These are phyloP conservation scores for Neurospora sp. DNA, from an alignment of 2,329 filamentous ascomycete genomes.

Conservation along the genomic window DNA sequence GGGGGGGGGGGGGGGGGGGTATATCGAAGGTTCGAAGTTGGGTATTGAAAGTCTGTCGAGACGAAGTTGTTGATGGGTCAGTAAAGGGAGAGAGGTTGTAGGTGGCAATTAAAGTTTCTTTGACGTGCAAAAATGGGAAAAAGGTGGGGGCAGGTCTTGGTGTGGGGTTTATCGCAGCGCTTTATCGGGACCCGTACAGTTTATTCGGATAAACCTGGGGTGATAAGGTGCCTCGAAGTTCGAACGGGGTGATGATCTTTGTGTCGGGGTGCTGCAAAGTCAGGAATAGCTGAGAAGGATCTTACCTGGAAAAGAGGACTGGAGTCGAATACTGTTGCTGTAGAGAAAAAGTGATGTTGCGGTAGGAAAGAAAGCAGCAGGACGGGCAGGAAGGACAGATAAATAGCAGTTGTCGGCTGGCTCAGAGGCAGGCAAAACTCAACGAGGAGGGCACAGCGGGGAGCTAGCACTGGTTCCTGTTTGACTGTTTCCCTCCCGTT, in stretches of 20 bases:
- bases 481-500: slow-evolving; percentile 4
- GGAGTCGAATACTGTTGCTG: neutral
- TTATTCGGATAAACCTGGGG: neutral
- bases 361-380: neutral
- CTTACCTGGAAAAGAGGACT: neutral
- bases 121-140: slow-evolving; percentile 3
- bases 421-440: neutral
- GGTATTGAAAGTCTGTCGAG: slow-evolving; percentile 6
- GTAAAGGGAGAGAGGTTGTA: slow-evolving; percentile 11
- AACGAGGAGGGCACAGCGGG: neutral
- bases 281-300: neutral
- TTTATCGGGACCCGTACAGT: neutral
- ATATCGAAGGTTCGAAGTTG: slow-evolving; percentile 4
- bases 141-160: slow-evolving; percentile 10
- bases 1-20: neutral
- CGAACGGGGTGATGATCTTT: neutral
- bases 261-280: neutral
- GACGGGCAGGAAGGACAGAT: neutral
- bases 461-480: neutral
- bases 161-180: slow-evolving; percentile 12
- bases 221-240: neutral
- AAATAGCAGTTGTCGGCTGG: neutral
- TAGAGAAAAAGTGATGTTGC: neutral
- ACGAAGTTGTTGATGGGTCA: slow-evolving; percentile 11
- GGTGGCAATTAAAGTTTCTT: slow-evolving; percentile 11